Evolutionary conservation across 1,139 yeast species (phyloP).

Genomic region (Saccharomyces hybrid): DNA sequence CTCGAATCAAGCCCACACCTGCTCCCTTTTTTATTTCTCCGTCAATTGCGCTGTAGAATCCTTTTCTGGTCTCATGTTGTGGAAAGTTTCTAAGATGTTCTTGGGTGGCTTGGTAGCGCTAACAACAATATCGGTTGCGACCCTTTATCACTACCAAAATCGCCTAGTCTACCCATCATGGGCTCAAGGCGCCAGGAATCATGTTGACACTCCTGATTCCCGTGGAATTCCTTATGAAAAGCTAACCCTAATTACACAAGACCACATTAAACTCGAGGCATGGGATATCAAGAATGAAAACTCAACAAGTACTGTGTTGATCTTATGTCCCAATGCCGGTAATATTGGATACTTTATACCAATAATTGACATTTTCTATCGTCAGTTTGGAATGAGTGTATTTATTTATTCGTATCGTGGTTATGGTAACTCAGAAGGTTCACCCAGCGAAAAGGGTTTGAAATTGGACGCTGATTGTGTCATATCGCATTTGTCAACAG

Average conservation of each 20-base stretch:
- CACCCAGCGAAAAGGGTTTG: constrained; percentile 69
- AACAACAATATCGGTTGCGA: constrained; percentile 39
- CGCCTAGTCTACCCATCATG: constrained; percentile 74
- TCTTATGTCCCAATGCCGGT: constrained; percentile 92
- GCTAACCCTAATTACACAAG: constrained; percentile 55
- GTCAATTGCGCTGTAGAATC: background rate
- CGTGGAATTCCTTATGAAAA: constrained; percentile 65
- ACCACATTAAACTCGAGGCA: constrained; percentile 50
- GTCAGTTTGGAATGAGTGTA: constrained; percentile 65
- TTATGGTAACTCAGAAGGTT: constrained; percentile 80
- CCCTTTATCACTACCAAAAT: constrained; percentile 61
- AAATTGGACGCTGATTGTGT: constrained; percentile 77
- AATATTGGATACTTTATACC: constrained; percentile 93
- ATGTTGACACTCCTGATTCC: constrained; percentile 72
- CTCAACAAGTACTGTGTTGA: constrained; percentile 59
- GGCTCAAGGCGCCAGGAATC: constrained; percentile 67
- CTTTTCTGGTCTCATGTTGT: constrained; percentile 7
- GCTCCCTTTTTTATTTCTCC: background rate
- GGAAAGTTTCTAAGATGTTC: constrained; percentile 25
- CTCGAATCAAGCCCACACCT: background rate
- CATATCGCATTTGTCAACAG: constrained; percentile 48
- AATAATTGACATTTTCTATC: constrained; percentile 63
- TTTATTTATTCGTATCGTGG: constrained; percentile 87
- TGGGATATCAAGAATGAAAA: constrained; percentile 38
- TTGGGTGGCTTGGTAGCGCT: constrained; percentile 27